Evolutionary conservation across 2,329 filamentous ascomycete genomes (phyloP).

Genomic region (Claviceps digitariae): DNA sequence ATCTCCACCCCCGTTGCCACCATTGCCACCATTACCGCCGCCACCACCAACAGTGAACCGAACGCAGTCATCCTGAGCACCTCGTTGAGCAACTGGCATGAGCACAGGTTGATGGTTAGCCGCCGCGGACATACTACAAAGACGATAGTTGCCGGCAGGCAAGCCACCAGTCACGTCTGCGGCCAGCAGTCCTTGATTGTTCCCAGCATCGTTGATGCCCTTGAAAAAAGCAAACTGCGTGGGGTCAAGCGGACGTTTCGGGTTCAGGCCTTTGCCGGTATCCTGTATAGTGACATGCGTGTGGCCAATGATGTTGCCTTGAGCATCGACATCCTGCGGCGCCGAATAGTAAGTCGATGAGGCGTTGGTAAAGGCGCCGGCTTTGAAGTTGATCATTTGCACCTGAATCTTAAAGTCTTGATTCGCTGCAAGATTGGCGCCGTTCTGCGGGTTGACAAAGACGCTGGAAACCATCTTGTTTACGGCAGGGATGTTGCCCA

Average conservation of each 20-base stretch:
- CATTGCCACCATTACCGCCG: constrained; percentile 7
- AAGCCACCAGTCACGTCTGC: constrained; percentile 44
- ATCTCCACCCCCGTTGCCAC: not conserved
- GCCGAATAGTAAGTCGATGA: constrained; percentile 46
- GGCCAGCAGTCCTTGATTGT: constrained; percentile 39
- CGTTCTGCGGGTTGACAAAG: constrained; percentile 38
- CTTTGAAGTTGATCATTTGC: constrained; percentile 36
- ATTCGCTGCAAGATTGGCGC: constrained; percentile 31
- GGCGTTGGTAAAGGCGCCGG: constrained; percentile 50
- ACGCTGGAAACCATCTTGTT: constrained; percentile 44
- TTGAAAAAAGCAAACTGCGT: constrained; percentile 49
- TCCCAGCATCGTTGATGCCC: constrained; percentile 49
- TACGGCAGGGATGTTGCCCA: constrained; percentile 45
- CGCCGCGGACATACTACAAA: constrained; percentile 50
- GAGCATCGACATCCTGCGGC: constrained; percentile 36
- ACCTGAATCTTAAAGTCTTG: constrained; percentile 40
- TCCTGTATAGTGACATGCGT: constrained; percentile 47
- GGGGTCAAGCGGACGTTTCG: constrained; percentile 37
- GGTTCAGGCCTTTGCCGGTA: constrained; percentile 36
- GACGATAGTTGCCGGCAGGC: constrained; percentile 48
- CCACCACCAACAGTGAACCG: constrained; percentile 38
- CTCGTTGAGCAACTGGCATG: constrained; percentile 54
- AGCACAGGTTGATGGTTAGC: constrained; percentile 53
- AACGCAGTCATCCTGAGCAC: constrained; percentile 51
- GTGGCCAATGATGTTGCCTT: constrained; percentile 42